Conservation (phyloP, 805 yeast species). For the Blastobotrys robertii region DNA sequence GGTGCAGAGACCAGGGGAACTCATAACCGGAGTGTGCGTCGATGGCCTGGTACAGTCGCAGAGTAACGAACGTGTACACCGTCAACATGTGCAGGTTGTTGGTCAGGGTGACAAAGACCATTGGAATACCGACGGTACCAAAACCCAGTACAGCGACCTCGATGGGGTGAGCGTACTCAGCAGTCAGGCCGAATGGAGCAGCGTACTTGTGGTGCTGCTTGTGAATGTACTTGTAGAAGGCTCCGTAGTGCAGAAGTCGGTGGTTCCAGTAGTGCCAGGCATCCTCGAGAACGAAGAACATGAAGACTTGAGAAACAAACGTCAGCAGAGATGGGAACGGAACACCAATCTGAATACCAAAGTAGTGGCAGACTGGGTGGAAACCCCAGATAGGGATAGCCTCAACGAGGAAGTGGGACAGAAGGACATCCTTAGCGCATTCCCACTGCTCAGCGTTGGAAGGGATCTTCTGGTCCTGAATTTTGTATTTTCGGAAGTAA, state of each 20-base stretch:
- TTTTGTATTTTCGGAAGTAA: slow-evolving; percentile 75
- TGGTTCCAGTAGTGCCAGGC: slow-evolving; percentile 97
- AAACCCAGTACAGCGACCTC: slow-evolving; percentile 87
- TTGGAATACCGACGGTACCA: slow-evolving; percentile 95
- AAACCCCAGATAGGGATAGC: slow-evolving; percentile 95
- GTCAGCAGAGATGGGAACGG: slow-evolving; percentile 70
- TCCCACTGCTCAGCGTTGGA: slow-evolving; percentile 82
- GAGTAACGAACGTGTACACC: slow-evolving; percentile 76
- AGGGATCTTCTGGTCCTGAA: slow-evolving; percentile 81
- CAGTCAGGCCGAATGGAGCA: slow-evolving; percentile 95
- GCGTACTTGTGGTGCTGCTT: slow-evolving; percentile 97
- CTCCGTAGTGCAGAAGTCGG: slow-evolving; percentile 73
- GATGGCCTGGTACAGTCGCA: slow-evolving; percentile 90
- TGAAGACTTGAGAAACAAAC: slow-evolving; percentile 54
- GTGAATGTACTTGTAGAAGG: slow-evolving; percentile 86
- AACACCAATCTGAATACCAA: slow-evolving; percentile 68
- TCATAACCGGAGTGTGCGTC: slow-evolving; percentile 98
- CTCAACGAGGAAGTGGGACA: slow-evolving; percentile 85
- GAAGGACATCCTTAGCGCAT: slow-evolving; percentile 75
- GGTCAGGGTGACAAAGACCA: slow-evolving; percentile 68
- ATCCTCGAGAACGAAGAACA: slow-evolving; percentile 83
- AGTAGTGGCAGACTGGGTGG: slow-evolving; percentile 79
- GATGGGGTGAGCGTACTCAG: slow-evolving; percentile 95
- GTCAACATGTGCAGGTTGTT: slow-evolving; percentile 79
- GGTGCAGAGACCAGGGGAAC: slow-evolving; percentile 93